Conservation (phyloP, 2,329 filamentous ascomycete genomes). For the Nemania bipapillata region DNA sequence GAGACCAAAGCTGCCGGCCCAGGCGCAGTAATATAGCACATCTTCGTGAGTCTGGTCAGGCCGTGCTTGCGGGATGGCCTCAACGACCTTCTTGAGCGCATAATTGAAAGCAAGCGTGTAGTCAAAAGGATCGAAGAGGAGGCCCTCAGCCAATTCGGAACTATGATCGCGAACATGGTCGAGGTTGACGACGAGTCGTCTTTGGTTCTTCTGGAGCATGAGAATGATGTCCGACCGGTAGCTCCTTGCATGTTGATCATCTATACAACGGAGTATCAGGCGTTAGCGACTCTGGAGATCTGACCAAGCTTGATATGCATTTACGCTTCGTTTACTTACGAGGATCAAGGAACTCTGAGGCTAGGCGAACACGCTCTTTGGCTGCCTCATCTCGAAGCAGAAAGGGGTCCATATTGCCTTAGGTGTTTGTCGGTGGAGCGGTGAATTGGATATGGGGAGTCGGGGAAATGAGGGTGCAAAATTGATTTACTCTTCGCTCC, state of each 20-base stretch:
- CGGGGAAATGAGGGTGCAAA: not conserved
- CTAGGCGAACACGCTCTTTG: constrained; percentile 83
- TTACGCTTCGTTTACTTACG: constrained; percentile 65
- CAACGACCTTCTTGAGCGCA: constrained; percentile 88
- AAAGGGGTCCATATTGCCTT: constrained; percentile 72
- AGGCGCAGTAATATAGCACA: constrained; percentile 94
- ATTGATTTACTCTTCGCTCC: constrained; percentile 1
- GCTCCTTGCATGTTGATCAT: constrained; percentile 69
- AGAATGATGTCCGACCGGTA: constrained; percentile 89
- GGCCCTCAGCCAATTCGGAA: constrained; percentile 77
- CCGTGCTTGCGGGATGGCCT: constrained; percentile 78
- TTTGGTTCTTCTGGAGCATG: constrained; percentile 75
- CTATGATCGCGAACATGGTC: constrained; percentile 93
- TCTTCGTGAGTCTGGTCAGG: constrained; percentile 81
- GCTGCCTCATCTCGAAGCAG: constrained; percentile 86
- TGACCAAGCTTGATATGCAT: not conserved
- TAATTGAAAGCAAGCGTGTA: constrained; percentile 87
- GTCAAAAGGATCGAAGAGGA: constrained; percentile 88
- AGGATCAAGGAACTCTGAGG: constrained; percentile 93
- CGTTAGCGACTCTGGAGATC: not conserved
- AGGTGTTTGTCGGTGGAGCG: constrained; percentile 4
- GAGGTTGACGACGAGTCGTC: constrained; percentile 77
- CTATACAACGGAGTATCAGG: constrained; percentile 47
- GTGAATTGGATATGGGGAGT: not conserved
- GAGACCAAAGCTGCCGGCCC: constrained; percentile 93